Percentiles rank a stretch among this genome's conserved stretches.
Conservation (phyloP, 345 rosid species). For the Brassica carinata region DNA sequence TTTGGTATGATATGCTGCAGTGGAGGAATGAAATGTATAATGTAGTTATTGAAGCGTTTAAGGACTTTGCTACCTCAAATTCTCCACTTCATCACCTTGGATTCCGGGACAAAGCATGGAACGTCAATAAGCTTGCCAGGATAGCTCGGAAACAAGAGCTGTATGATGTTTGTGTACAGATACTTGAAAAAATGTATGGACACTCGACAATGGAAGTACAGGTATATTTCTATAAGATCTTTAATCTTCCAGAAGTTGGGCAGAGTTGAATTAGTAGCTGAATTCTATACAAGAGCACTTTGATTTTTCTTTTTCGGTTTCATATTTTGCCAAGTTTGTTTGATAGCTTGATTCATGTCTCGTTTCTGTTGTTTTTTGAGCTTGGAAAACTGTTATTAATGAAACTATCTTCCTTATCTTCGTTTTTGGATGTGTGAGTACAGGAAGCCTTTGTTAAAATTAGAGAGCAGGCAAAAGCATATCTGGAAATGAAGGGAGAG, state of each 20-base stretch:
- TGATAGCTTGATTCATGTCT: not conserved
- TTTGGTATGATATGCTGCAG: conserved; percentile 94
- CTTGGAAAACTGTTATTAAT: not conserved
- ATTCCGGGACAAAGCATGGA: conserved; percentile 98
- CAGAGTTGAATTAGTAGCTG: conserved; percentile 6
- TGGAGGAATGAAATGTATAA: conserved; percentile 99
- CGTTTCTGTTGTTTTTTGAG: conserved; percentile 3
- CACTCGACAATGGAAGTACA: conserved; percentile 98
- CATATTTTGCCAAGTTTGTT: conserved; percentile 2
- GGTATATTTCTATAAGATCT: conserved; percentile 50
- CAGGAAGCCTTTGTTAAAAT: conserved; percentile 98
- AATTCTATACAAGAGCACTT: conserved; percentile 16
- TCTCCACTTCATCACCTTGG: conserved; percentile 95
- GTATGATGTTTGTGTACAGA: conserved; percentile 79
- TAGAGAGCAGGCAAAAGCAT: conserved; percentile 94
- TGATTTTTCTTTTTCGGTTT: not conserved
- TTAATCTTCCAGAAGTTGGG: conserved; percentile 17
- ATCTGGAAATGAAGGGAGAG: conserved; percentile 85
- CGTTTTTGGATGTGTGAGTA: conserved; percentile 14
- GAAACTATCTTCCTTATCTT: conserved; percentile 19
- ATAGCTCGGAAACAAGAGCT: conserved; percentile 97
- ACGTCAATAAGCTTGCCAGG: conserved; percentile 93
- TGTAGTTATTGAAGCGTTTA: conserved; percentile 87
- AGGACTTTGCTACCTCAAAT: conserved; percentile 68
- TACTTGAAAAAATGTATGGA: conserved; percentile 56